Evolutionary conservation across 306 rosid genomes (phyloP).

Genomic region (Purshia tridentata): DNA sequence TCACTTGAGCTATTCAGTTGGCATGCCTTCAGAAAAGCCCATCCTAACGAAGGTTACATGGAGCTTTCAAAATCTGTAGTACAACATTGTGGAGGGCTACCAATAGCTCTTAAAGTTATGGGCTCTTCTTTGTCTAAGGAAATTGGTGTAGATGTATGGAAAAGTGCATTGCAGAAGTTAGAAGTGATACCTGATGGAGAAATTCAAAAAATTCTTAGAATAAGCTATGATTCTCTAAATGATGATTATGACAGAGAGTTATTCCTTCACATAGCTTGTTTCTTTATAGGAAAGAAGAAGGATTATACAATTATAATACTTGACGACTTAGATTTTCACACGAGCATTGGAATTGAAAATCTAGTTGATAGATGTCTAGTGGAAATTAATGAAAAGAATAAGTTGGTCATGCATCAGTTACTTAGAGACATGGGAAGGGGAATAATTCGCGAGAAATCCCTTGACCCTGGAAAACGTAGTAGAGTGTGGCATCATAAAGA

Average conservation of each 20-base stretch:
- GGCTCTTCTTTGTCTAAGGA: background rate
- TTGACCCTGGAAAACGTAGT: background rate
- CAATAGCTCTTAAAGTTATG: background rate
- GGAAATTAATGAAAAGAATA: too few species aligned
- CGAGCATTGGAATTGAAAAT: background rate
- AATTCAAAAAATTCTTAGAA: background rate
- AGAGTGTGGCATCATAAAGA: too few species aligned
- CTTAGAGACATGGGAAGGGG: background rate
- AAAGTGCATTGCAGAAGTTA: background rate
- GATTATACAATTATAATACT: background rate
- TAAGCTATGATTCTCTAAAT: background rate
- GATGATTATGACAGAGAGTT: background rate
- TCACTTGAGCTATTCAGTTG: background rate
- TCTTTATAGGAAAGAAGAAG: background rate
- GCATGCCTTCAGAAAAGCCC: background rate
- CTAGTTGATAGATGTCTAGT: background rate
- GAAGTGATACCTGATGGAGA: background rate
- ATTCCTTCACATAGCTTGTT: too few species aligned
- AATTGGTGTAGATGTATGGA: background rate
- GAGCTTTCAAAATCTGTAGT: background rate
- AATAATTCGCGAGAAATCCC: background rate
- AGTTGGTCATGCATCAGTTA: background rate
- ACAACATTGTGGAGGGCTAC: background rate
- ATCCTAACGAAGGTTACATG: background rate
- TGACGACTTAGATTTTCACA: background rate